Conservation (phyloP, 1,139 yeast genomes). For the Candida mesenterica region DNA sequence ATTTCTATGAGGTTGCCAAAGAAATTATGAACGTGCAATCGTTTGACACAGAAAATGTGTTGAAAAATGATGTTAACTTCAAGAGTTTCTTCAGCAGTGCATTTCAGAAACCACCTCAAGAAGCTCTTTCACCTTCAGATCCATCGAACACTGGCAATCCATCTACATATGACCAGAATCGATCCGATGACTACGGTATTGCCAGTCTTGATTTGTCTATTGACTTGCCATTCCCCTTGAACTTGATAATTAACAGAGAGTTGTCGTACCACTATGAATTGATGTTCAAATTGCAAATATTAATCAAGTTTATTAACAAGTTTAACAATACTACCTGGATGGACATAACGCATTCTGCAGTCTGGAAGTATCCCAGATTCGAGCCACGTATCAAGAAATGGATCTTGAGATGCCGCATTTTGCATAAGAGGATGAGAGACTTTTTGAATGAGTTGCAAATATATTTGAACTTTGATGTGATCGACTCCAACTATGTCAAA, state of each 20-base stretch:
- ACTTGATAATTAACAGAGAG: constrained; percentile 68
- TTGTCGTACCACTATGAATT: constrained; percentile 78
- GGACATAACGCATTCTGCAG: constrained; percentile 62
- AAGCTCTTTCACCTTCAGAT: not conserved
- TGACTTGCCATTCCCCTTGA: constrained; percentile 81
- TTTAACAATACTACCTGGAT: constrained; percentile 69
- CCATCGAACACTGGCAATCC: not conserved
- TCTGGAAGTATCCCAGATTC: constrained; percentile 59
- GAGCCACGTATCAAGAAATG: constrained; percentile 48
- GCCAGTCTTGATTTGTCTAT: constrained; percentile 60
- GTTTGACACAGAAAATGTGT: constrained; percentile 56
- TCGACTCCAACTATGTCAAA: constrained; percentile 53
- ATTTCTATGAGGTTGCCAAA: constrained; percentile 58
- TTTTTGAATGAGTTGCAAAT: constrained; percentile 56
- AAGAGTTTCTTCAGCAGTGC: constrained; percentile 40
- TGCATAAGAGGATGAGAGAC: constrained; percentile 62
- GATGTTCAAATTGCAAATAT: constrained; percentile 67
- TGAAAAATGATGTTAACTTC: constrained; percentile 40
- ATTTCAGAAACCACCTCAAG: constrained; percentile 14
- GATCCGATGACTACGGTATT: constrained; percentile 36
- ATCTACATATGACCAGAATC: constrained; percentile 40
- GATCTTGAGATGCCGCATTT: constrained; percentile 55
- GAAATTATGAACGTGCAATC: constrained; percentile 65
- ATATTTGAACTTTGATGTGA: constrained; percentile 60
- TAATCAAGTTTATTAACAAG: constrained; percentile 61